Conservation (phyloP, 192 early-diverging fungal species). For the Coemansia sp. region DNA sequence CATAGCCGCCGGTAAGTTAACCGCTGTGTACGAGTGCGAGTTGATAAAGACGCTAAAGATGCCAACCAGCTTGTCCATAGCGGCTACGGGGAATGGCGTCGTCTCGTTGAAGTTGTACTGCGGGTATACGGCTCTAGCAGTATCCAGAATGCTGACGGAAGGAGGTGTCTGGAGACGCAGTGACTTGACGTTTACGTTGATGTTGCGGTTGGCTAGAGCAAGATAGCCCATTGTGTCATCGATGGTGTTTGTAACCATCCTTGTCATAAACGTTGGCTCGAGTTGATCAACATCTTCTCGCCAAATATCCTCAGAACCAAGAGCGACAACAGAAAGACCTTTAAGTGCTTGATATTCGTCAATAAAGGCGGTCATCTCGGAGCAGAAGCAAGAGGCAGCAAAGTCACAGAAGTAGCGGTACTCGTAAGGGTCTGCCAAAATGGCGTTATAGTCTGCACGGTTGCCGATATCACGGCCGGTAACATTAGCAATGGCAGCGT, state of each 20-base stretch:
- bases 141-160: conserved; percentile 45
- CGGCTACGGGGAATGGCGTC: conserved; percentile 42
- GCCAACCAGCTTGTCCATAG: conserved; percentile 51
- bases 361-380: conserved; percentile 47
- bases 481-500: conserved; percentile 24
- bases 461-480: conserved; percentile 20
- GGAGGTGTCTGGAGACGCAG: conserved; percentile 39
- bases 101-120: conserved; percentile 30
- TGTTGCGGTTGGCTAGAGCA: conserved; percentile 19
- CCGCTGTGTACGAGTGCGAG: conserved; percentile 39
- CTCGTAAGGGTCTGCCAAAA: conserved; percentile 41
- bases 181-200: conserved; percentile 12
- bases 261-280: conserved; percentile 27
- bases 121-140: conserved; percentile 36
- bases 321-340: conserved; percentile 28
- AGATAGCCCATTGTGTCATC: conserved; percentile 26
- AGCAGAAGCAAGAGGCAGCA: conserved; percentile 54
- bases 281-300: conserved; percentile 29
- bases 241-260: conserved; percentile 28
- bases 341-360: conserved; percentile 53
- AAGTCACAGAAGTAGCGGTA: conserved; percentile 52
- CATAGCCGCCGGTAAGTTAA: conserved; percentile 42
- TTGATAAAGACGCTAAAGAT: conserved; percentile 53
- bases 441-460: conserved; percentile 39
- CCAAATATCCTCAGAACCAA: conserved; percentile 43